Evolutionary conservation across 371 early-diverging fungal genomes (phyloP).

Genomic region (Rhizopus arrhizus): DNA sequence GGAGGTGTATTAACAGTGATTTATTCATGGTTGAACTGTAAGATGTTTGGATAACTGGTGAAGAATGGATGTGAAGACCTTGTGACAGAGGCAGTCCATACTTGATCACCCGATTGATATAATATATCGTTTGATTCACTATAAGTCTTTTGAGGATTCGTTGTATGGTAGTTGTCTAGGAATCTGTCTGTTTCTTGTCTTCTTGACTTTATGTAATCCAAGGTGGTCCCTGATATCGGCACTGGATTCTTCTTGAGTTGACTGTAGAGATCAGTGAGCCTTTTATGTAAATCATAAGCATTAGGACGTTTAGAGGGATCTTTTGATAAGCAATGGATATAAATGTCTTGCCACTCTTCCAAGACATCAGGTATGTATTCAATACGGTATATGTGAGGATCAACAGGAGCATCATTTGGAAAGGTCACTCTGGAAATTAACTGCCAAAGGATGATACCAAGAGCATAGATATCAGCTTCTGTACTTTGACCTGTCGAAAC

Average conservation of each 20-base stretch:
- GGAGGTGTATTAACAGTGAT: not conserved
- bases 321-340: constrained; percentile 35
- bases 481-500: constrained; percentile 35
- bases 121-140: constrained; percentile 5
- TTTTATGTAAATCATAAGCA: constrained; percentile 39
- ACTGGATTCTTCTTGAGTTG: constrained; percentile 1
- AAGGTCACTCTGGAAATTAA: constrained; percentile 48
- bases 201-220: constrained; percentile 12
- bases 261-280: constrained; percentile 16
- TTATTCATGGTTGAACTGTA: too few relatives aligned
- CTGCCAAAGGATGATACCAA: constrained; percentile 53
- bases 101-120: constrained; percentile 32
- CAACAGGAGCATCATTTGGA: constrained; percentile 41
- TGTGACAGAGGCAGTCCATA: constrained; percentile 47
- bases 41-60: constrained; percentile 34
- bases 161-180: constrained; percentile 3
- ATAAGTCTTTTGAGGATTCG: not conserved
- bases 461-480: constrained; percentile 45
- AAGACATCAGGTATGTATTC: constrained; percentile 47
- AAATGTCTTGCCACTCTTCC: constrained; percentile 41
- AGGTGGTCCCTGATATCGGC: constrained; percentile 8
- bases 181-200: constrained; percentile 16
- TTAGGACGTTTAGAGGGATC: constrained; percentile 44
- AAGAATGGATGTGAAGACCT: constrained; percentile 38
- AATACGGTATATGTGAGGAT: constrained; percentile 42